Evolutionary conservation across 305 asterid species (phyloP).

Genomic region (Withania somnifera): DNA sequence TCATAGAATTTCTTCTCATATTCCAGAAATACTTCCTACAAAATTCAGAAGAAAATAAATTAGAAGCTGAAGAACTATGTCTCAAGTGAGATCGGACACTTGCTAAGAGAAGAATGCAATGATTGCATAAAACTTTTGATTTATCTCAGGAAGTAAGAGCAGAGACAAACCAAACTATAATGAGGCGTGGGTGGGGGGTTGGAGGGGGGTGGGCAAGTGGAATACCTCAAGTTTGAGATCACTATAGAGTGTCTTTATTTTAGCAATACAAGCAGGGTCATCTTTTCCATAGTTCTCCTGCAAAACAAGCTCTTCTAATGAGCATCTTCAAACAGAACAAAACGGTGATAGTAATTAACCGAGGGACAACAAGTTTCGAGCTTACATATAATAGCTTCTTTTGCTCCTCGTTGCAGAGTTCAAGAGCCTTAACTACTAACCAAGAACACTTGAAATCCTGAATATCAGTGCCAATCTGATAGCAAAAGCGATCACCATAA

Average conservation of each 20-base stretch:
- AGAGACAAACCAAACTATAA: neutral
- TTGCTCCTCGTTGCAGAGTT: slow-evolving; percentile 67
- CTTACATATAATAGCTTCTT: slow-evolving; percentile 59
- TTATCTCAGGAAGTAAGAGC: neutral
- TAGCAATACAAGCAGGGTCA: slow-evolving; percentile 53
- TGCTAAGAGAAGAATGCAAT: neutral
- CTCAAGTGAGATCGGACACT: neutral
- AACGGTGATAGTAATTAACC: neutral
- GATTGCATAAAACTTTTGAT: neutral
- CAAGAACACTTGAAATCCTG: slow-evolving; percentile 97
- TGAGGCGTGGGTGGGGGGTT: too few relatives aligned
- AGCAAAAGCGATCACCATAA: neutral
- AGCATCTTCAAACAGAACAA: neutral
- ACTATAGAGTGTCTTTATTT: slow-evolving; percentile 58
- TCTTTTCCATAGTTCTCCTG: slow-evolving; percentile 85
- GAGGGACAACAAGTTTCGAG: neutral
- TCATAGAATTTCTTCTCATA: slow-evolving; percentile 60
- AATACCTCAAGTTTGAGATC: slow-evolving; percentile 56
- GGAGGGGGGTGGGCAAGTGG: neutral
- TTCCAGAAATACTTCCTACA: slow-evolving; percentile 46
- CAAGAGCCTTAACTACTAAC: slow-evolving; percentile 94
- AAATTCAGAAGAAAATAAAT: neutral
- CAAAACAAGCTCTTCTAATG: neutral
- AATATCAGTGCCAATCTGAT: slow-evolving; percentile 63
- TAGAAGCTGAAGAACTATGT: neutral